Base-by-base conservation (phyloP, 202 grass and related monocot genomes). In the Setaria italica region DNA sequence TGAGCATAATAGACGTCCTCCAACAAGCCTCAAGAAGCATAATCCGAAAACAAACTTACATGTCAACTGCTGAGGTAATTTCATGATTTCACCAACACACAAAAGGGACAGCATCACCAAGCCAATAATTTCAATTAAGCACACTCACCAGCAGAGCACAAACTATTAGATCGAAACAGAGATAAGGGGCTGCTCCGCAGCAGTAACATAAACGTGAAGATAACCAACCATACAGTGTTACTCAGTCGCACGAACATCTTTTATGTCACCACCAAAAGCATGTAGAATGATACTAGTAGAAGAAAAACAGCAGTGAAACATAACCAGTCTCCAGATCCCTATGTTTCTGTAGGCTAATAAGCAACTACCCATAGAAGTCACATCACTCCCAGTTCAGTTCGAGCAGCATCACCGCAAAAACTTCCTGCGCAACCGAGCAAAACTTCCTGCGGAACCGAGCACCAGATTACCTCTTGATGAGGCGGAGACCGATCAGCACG, bases 401-500 rank as follows among this genome's bases (percentile, higher is more conserved):
- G 41, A 71, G 35, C 53, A 80, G 55, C 85, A 74, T 57, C 79
- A 76, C 54, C 57, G 65, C 41, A 20, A 83, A 76, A 82, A 80
- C 76, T 83, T 48, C 77, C 66, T 48, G 54, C n/a, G 70, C 56
- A 81, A 62, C 76, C 21, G 64, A 71, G 70, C 85, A 87, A 87
- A 76, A 89, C 87, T 86, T 86, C 80, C 63, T 67, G 80, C 74
- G 71, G 48, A 78, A 3, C 77, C 58, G 57, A 87, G 49, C 49
- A 73, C 41, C 89, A 37, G 57, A 82, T 88, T 92, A 92, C 90
- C 87, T 92, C 84, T 84, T 92, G 30, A 83, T 92, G 30, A 86
- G 87, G 87, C 84, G 87, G 80, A 92, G 85, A 70, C 56, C 85
- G 81, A 79, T 41, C 49, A 80, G 49, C 43, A 73, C 11, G 69